Evolutionary conservation across 768 basidiomycete genomes (phyloP), one percentile per base, ranked within the genome.

Genomic region (Strobilomyces confusus): DNA sequence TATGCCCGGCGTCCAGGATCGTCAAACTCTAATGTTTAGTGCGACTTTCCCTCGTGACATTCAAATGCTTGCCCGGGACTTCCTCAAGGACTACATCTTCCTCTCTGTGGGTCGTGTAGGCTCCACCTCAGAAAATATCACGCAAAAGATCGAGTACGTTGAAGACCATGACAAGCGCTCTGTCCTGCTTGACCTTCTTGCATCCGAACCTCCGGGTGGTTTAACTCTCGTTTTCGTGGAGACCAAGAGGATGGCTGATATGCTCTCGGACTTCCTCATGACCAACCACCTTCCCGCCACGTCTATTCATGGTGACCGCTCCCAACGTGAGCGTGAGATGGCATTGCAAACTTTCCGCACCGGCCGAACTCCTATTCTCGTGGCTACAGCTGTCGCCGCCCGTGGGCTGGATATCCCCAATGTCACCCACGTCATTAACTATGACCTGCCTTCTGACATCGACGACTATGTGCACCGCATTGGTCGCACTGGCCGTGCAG

Each of bases 21-120:
- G 97, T 57, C 97, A 98, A 69, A 99, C 97, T 2, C 89, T 99
- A 74, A 99, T 99, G 97, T 99, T 99, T 76, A 92, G 89, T 56
- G 97, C 97, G 42, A 98, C 97, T 40, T 99, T 99, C 86, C 97
- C 97, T 45, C 86, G 95, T 41, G 97, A 99, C 72, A 99, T 99
- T 62, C 97, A 99, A 71, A 83, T 95, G 73, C 89, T 95, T 55
- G 93, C 93, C 37, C 86, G 87, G 66, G 94, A 95, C 73, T 95
- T 97, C 77, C 77, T 97, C 68, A 97, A 95, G 75, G 97, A 99
- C 66, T 98, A 99, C 75, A 84, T 99, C 68, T 99, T 98, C 86
- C 82, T 99, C 41, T 94, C 92, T 49, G 97, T 99, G 55, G 97
- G 97, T 17, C 92, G 97, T 66, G 97, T 99, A 52, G 97, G 97